Base-by-base conservation (phyloP, 208 protist species). In the Acanthamoeba healyi region DNA sequence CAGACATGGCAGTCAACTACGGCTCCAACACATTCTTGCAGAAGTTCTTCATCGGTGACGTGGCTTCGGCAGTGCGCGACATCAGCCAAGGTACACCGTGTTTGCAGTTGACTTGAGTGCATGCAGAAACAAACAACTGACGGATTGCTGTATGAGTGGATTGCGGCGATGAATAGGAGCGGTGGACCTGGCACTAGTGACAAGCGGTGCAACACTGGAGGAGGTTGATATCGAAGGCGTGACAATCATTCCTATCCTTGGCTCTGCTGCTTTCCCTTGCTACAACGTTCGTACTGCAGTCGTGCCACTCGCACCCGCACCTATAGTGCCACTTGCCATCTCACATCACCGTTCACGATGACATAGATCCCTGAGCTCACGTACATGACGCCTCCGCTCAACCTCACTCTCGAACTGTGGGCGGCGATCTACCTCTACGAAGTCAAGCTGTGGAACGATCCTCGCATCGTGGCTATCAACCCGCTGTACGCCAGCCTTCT, bases 211-310 rank as follows among this genome's bases (percentile, higher is more conserved):
- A 0, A 79, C 70, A 6, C 1, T 0, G 12, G 29, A 1, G 9
- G 70, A 38, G 7, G 0, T 24, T 40, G 9, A 46, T 5, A 29
- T 4, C 22, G 1, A 7, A 14, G 46, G 46, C 70, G 10, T 79
- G 32, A 22, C n/a, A 15, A 24, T 79, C 22, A 38, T 79, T 4
- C 70, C 70, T 19, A 9, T 79, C n/a, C 70, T 79, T 9, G 70
- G 70, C 70, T 79, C 42, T 12, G 70, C 70, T 34, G 40, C 24
- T 1, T 79, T 79, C 38, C 29, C 36, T 3, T 26, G n/a, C 38
- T 79, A 79, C 38, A 79, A 79, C 24, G 70, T 79, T 49, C 3
- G 70, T 79, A n/a, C n/a, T n/a, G n/a, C n/a, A n/a, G n/a, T n/a
- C n/a, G n/a, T n/a, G n/a, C n/a, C n/a, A n/a, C n/a, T 34, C 38